phyloP scores from a whole-genome alignment of 2,329 filamentous ascomycete species.

The Ophiobolus disseminans region DNA sequence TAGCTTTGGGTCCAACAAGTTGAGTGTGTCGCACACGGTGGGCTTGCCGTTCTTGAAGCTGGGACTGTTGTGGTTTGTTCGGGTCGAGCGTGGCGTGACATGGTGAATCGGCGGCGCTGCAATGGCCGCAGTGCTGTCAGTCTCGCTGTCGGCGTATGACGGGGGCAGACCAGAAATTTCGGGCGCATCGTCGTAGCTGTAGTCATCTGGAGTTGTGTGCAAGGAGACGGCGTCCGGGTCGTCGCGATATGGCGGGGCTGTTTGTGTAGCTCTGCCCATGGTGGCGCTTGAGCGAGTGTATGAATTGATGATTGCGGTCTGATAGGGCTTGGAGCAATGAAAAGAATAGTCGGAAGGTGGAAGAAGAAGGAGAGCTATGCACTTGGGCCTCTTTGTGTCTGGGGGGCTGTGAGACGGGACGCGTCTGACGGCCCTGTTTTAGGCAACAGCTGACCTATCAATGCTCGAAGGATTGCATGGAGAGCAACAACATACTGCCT shows the following conservation, averaged over 20 bases:
- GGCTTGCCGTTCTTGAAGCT: constrained; percentile 36
- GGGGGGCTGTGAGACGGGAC: constrained; percentile 30
- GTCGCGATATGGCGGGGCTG: constrained; percentile 39
- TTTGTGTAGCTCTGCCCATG: constrained; percentile 41
- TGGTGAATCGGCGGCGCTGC: constrained; percentile 30
- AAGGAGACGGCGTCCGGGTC: constrained; percentile 49
- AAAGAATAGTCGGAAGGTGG: background rate
- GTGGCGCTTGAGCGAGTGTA: constrained; percentile 1
- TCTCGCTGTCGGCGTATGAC: constrained; percentile 46
- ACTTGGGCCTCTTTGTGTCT: constrained; percentile 13
- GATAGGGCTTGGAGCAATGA: background rate
- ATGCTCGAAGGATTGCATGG: constrained; percentile 9
- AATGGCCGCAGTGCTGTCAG: constrained; percentile 13
- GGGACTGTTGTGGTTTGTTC: constrained; percentile 36
- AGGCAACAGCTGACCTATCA: constrained; percentile 33
- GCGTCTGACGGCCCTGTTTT: constrained; percentile 27
- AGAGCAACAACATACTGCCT: too few species aligned
- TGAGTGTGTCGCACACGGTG: constrained; percentile 33
- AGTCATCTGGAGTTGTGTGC: constrained; percentile 49
- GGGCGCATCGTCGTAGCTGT: constrained; percentile 47
- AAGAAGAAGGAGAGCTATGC: constrained; percentile 7
- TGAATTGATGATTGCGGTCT: background rate
- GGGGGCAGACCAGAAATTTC: constrained; percentile 42
- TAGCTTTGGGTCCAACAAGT: constrained; percentile 39
- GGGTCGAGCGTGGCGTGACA: constrained; percentile 32